Base-by-base conservation (phyloP, 768 basidiomycete species). In the Hericium erinaceus region DNA sequence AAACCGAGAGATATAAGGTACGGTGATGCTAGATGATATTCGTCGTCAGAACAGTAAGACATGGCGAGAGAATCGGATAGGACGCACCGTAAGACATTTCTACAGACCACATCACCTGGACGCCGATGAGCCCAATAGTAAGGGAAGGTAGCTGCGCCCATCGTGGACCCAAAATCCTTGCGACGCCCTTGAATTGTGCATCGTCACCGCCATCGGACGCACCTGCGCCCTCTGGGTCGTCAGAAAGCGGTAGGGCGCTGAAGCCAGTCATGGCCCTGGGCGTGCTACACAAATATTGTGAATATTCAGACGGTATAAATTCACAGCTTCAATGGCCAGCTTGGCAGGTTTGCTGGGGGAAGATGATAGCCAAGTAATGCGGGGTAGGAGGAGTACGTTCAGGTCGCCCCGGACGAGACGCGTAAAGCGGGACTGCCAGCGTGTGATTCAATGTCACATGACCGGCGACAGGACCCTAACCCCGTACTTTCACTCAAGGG, bases 91-190 rank as follows among this genome's bases (percentile, higher is more conserved):
- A 94, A 0, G 90, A 87, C 91, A 97, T 94, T 66, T 97, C 94
- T 12, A 95, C 86, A 1, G 87, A 88, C 95, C 95, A 97, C 50
- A 95, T 81, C 59, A 92, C 82, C 68, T 92, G 89, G 0, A 95
- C 84, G 6, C 94, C 94, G 2, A 92, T 70, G 54, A 95, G 72
- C 0, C 90, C 88, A 7, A 93, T 65, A 0, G 92, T 95, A 40
- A 95, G 70, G 2, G 78, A 75, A 1, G 89, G 87, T 26, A 89
- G 69, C 50, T 80, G 82, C 0, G 79, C 67, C 83, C 84, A 90
- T 59, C 65, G 61, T 0, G 92, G 91, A 0, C 90, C 89, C 6
- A 78, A 61, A 26, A 92, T 81, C 57, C 73, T 77, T 0, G 88
- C 75, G 26, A 75, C 72, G 18, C 87, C 87, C 22, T 67, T 71